phyloP scores from a whole-genome alignment of 352 stramenopile genomes.

The Globisporangium acanthophoron region DNA sequence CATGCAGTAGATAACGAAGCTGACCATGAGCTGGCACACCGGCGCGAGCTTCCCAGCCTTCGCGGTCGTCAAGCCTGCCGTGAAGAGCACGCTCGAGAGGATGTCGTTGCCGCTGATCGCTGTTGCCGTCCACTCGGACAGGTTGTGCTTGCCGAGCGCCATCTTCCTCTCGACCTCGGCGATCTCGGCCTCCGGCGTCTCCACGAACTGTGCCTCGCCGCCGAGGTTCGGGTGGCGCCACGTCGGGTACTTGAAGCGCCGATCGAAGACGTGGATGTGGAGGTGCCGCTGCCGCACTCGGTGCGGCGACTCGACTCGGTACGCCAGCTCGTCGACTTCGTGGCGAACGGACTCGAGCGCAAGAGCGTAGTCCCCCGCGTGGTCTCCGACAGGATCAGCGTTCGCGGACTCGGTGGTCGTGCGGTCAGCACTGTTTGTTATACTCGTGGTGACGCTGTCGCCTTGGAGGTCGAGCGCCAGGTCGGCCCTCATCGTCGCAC shows the following conservation, averaged over 20 bases:
- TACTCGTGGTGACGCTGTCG: background rate
- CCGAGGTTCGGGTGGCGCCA: constrained; percentile 70
- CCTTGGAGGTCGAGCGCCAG: constrained; percentile 4
- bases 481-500: background rate
- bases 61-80: constrained; percentile 27
- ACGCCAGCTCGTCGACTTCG: constrained; percentile 11
- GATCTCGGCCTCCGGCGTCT: constrained; percentile 16
- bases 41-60: constrained; percentile 69
- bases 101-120: constrained; percentile 88
- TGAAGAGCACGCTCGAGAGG: constrained; percentile 75
- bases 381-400: constrained; percentile 2
- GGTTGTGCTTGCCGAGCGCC: constrained; percentile 16
- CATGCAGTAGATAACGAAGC: constrained; percentile 35
- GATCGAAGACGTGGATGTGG: constrained; percentile 58
- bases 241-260: constrained; percentile 48
- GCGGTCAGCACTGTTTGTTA: background rate
- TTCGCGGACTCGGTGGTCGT: no score
- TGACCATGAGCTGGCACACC: constrained; percentile 58
- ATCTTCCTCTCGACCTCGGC: constrained; percentile 13
- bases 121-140: constrained; percentile 75
- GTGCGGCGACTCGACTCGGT: constrained; percentile 29
- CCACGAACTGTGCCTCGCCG: constrained; percentile 32
- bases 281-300: constrained; percentile 52
- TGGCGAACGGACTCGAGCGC: constrained; percentile 11
- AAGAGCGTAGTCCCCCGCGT: constrained; percentile 11